Evolutionary conservation across 2,329 filamentous ascomycete genomes (phyloP).

Genomic region (Coniochaeta sp.): DNA sequence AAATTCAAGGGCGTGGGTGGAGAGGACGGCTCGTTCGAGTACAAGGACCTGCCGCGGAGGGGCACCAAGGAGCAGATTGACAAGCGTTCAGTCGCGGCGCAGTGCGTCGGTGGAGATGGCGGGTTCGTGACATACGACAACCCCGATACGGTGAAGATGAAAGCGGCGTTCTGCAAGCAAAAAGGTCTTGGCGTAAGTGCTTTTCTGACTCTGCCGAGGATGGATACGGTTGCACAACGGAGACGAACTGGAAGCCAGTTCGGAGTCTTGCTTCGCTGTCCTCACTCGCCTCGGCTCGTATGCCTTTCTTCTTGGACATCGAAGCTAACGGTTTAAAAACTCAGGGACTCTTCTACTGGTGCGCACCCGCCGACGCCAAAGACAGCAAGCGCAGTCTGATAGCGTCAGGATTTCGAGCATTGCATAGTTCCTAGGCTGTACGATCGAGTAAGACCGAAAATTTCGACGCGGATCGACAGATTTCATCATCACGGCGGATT

Average conservation of each 20-base stretch:
- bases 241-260: background rate
- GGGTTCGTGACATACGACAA: slow-evolving; percentile 79
- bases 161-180: slow-evolving; percentile 65
- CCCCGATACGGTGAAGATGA: slow-evolving; percentile 65
- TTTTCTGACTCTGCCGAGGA: background rate
- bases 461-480: background rate
- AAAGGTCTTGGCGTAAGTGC: slow-evolving; percentile 56
- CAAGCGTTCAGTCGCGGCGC: slow-evolving; percentile 59
- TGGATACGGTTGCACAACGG: slow-evolving; percentile 6
- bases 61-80: slow-evolving; percentile 61
- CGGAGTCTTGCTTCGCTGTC: too few species aligned
- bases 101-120: slow-evolving; percentile 64
- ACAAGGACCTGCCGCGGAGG: slow-evolving; percentile 56
- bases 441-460: background rate
- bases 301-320: background rate
- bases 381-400: slow-evolving; percentile 50
- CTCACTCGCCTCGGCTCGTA: background rate
- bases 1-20: slow-evolving; percentile 46
- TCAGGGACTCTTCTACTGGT: slow-evolving; percentile 77
- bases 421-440: slow-evolving; percentile 37
- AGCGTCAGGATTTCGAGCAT: slow-evolving; percentile 48
- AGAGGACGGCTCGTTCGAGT: slow-evolving; percentile 67
- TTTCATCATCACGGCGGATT: background rate
- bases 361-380: slow-evolving; percentile 62
- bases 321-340: background rate